A percentile compares a stretch with the other conserved stretches of the same genome.
Conservation (phyloP, 805 yeast species). For the Lipomyces spencermartinsiae region DNA sequence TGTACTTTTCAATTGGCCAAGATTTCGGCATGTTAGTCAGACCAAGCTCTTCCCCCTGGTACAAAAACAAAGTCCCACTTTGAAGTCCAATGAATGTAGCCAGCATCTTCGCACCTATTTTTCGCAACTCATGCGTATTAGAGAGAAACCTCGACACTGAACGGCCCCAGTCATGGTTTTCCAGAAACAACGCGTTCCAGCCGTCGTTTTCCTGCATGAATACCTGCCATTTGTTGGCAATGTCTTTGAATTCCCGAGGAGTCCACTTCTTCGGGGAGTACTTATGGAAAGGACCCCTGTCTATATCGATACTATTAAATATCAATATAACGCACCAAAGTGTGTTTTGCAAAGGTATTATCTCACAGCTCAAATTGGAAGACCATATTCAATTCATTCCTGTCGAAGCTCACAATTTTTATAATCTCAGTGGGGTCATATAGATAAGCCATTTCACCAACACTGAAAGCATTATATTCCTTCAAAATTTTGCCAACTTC, state of each 20-base stretch:
- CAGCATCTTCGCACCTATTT: constrained; percentile 56
- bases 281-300: constrained; percentile 21
- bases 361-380: constrained; percentile 48
- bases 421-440: constrained; percentile 41
- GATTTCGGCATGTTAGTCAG: constrained; percentile 56
- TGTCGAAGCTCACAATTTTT: constrained; percentile 31
- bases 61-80: constrained; percentile 62
- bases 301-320: constrained; percentile 45
- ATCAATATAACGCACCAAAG: constrained; percentile 9
- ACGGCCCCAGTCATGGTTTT: constrained; percentile 67
- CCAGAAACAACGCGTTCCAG: constrained; percentile 62
- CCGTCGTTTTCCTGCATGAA: constrained; percentile 55
- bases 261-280: constrained; percentile 22
- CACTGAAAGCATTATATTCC: constrained; percentile 60
- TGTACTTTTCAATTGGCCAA: constrained; percentile 58
- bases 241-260: constrained; percentile 29
- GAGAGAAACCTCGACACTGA: constrained; percentile 59
- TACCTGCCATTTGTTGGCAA: constrained; percentile 45
- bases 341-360: constrained; percentile 34
- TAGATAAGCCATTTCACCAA: constrained; percentile 56
- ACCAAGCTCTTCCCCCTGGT: constrained; percentile 68
- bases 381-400: constrained; percentile 50
- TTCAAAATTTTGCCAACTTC: constrained; percentile 57
- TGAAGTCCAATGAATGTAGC: constrained; percentile 55
- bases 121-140: constrained; percentile 48